These are phyloP conservation scores for Epichloe brachyelytri DNA, from an alignment of 2,329 filamentous ascomycete species.

Conservation along the genomic window DNA sequence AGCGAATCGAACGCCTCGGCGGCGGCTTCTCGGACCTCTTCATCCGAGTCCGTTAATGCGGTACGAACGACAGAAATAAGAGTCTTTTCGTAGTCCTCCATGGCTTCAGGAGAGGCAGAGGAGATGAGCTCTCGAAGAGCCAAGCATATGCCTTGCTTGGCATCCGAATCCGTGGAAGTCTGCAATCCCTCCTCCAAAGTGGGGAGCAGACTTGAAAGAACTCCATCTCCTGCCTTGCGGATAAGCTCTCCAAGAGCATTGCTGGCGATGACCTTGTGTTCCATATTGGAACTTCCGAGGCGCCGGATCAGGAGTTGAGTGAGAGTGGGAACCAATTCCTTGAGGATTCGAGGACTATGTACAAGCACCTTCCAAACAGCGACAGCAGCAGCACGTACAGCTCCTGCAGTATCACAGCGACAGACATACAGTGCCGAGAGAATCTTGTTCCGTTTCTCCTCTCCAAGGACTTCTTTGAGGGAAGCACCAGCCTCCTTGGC, in stretches of 20 bases:
- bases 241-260: conserved; percentile 95
- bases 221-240: conserved; percentile 88
- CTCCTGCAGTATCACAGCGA: conserved; percentile 85
- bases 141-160: conserved; percentile 94
- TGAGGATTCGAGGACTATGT: conserved; percentile 79
- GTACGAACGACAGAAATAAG: conserved; percentile 89
- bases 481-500: conserved; percentile 82
- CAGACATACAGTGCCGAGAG: conserved; percentile 96
- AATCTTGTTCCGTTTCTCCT: conserved; percentile 94
- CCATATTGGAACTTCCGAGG: conserved; percentile 90
- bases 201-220: conserved; percentile 75
- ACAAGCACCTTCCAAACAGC: conserved; percentile 96
- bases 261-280: conserved; percentile 97
- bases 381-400: conserved; percentile 82
- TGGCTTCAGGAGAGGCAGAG: conserved; percentile 73
- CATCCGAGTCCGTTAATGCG: conserved; percentile 78
- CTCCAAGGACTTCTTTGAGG: conserved; percentile 85
- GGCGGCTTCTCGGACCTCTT: conserved; percentile 85
- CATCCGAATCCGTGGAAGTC: conserved; percentile 77
- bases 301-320: conserved; percentile 90
- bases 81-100: conserved; percentile 91
- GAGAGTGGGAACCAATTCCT: conserved; percentile 88
- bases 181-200: conserved; percentile 87
- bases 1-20: conserved; percentile 94
- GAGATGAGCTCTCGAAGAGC: conserved; percentile 87